phyloP scores from a whole-genome alignment of 768 basidiomycete species.

The Kondoa subrosea region DNA sequence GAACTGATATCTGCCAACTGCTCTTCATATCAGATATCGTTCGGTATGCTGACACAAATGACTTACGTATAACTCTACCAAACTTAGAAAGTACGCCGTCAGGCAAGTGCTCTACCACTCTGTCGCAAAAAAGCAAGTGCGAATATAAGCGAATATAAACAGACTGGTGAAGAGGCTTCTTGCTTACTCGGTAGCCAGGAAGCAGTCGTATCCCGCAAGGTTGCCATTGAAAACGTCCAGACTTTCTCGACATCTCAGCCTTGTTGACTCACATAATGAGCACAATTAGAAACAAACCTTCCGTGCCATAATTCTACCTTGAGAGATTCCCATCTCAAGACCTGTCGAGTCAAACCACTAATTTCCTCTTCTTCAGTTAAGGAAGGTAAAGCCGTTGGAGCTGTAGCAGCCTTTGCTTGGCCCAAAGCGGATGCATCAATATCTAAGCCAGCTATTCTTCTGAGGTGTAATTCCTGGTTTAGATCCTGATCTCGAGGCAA shows the following conservation, averaged over 20 bases:
- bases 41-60: background rate
- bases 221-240: constrained; percentile 17
- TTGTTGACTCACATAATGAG: background rate
- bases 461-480: constrained; percentile 16
- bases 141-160: no score
- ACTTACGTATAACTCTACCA: constrained; percentile 42
- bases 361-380: background rate
- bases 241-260: background rate
- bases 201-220: constrained; percentile 13
- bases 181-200: constrained; percentile 16
- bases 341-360: background rate
- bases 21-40: background rate
- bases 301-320: constrained; percentile 18
- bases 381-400: background rate
- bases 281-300: background rate
- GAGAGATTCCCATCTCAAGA: constrained; percentile 15
- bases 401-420: constrained; percentile 7
- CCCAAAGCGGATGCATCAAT: background rate
- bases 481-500: background rate
- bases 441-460: constrained; percentile 16
- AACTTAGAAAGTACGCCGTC: constrained; percentile 46
- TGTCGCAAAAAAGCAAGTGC: background rate
- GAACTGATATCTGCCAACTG: constrained; percentile 49
- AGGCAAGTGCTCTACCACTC: constrained; percentile 27
- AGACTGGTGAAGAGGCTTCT: no score